Conservation (phyloP, 2,329 filamentous ascomycete genomes). For the Microsporum canis region DNA sequence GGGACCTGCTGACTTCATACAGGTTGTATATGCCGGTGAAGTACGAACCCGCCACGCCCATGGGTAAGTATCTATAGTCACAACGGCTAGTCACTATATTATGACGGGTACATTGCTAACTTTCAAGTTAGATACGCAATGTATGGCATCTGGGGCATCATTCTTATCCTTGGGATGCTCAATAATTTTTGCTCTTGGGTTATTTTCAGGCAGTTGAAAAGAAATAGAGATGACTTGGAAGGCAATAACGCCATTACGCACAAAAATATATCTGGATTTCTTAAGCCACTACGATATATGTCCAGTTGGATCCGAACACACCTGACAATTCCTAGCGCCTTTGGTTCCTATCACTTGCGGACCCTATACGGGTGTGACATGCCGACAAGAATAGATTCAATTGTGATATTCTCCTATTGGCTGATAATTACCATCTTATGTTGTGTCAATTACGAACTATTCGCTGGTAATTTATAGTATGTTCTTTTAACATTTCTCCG, state of each 20-base stretch:
- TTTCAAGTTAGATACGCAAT: conserved; percentile 5
- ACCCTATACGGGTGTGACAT: conserved; percentile 35
- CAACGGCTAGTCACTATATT: background rate
- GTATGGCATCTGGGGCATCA: conserved; percentile 10
- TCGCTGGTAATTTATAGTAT: conserved; percentile 39
- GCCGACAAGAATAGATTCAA: conserved; percentile 38
- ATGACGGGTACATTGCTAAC: background rate
- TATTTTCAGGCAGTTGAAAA: conserved; percentile 7
- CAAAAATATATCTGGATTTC: background rate
- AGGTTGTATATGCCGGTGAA: conserved; percentile 21
- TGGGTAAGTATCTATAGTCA: conserved; percentile 21
- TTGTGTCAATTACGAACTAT: conserved; percentile 35
- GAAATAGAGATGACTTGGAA: conserved; percentile 7
- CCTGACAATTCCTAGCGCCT: conserved; percentile 6
- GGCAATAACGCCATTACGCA: background rate
- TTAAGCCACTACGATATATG: background rate
- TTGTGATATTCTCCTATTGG: conserved; percentile 37
- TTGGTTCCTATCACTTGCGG: conserved; percentile 27
- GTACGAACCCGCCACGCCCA: conserved; percentile 28
- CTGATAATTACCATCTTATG: conserved; percentile 35
- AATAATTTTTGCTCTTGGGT: background rate
- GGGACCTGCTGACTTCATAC: background rate
- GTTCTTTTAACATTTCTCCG: conserved; percentile 10
- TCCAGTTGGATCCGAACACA: conserved; percentile 7
- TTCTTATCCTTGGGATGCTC: conserved; percentile 7